Evolutionary conservation across 2,329 filamentous ascomycete genomes (phyloP).

Genomic region (Pestalotiopsis sp.): DNA sequence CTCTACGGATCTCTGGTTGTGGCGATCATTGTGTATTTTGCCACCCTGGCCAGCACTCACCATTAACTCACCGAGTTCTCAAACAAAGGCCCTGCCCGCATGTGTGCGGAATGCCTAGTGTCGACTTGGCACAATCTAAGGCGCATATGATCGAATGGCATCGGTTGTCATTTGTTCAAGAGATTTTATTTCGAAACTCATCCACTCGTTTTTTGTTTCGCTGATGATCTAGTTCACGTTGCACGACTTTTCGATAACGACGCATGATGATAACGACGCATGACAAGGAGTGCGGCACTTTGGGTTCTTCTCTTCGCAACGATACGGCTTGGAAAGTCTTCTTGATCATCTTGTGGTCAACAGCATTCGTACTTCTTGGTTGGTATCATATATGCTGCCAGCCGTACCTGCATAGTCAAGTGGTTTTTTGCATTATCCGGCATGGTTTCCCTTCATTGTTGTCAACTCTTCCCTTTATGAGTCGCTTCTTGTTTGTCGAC

Average conservation of each 20-base stretch:
- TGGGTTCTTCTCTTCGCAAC: neutral
- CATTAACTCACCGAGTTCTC: neutral
- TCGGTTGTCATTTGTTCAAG: neutral
- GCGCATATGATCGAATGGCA: neutral
- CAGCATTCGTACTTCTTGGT: neutral
- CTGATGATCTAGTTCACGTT: conserved; percentile 10
- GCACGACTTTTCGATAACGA: neutral
- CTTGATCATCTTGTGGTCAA: neutral
- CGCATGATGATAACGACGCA: neutral
- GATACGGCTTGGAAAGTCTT: neutral
- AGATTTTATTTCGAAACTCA: conserved; percentile 2
- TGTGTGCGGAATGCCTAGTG: neutral
- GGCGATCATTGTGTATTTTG: conserved; percentile 25
- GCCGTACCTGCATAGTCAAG: neutral
- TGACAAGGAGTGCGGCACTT: neutral
- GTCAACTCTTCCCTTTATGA: neutral
- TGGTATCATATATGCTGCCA: neutral
- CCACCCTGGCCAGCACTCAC: conserved; percentile 14
- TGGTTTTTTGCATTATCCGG: neutral
- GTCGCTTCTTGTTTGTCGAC: neutral
- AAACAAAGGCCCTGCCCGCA: neutral
- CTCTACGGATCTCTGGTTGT: conserved; percentile 20
- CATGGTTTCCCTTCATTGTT: neutral
- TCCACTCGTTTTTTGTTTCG: conserved; percentile 11
- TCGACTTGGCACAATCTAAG: neutral